These are phyloP conservation scores for Eustoma russellianum DNA, from an alignment of 257 asterid species.

Conservation along the genomic window DNA sequence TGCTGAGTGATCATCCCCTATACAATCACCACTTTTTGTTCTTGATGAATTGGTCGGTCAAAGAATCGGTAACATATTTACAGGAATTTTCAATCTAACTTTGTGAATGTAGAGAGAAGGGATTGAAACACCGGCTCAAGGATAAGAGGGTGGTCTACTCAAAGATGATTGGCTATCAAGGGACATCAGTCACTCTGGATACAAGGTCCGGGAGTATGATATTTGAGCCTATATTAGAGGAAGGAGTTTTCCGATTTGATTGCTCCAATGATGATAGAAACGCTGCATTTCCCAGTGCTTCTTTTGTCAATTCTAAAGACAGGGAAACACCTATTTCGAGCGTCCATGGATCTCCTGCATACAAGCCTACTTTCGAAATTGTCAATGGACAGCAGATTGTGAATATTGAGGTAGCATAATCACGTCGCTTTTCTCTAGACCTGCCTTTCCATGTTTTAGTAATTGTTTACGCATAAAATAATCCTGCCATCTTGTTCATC, in stretches of 20 bases:
- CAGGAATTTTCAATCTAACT: constrained; percentile 9
- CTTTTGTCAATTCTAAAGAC: constrained; percentile 46
- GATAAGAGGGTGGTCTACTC: constrained; percentile 24
- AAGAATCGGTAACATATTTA: no score
- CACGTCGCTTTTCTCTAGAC: no score
- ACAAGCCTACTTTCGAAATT: constrained; percentile 62
- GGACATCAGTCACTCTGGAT: constrained; percentile 20
- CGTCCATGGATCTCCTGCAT: constrained; percentile 35
- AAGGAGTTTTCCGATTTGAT: constrained; percentile 88
- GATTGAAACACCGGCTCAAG: constrained; percentile 21
- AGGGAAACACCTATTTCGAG: constrained; percentile 61
- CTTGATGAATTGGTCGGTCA: no score
- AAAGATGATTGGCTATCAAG: constrained; percentile 51
- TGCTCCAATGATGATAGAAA: constrained; percentile 67
- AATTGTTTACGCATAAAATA: no score
- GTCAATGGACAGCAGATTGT: constrained; percentile 59
- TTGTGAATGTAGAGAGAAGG: constrained; percentile 24
- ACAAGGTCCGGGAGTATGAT: constrained; percentile 55
- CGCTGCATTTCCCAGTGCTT: constrained; percentile 73
- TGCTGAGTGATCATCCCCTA: no score
- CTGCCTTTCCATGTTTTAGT: no score
- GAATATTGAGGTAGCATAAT: constrained; percentile 45
- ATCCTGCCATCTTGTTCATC: no score
- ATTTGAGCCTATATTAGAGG: constrained; percentile 76
- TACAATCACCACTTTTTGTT: no score